Base-by-base conservation (phyloP, 192 early-diverging fungal genomes). In the Endogone sp. region DNA sequence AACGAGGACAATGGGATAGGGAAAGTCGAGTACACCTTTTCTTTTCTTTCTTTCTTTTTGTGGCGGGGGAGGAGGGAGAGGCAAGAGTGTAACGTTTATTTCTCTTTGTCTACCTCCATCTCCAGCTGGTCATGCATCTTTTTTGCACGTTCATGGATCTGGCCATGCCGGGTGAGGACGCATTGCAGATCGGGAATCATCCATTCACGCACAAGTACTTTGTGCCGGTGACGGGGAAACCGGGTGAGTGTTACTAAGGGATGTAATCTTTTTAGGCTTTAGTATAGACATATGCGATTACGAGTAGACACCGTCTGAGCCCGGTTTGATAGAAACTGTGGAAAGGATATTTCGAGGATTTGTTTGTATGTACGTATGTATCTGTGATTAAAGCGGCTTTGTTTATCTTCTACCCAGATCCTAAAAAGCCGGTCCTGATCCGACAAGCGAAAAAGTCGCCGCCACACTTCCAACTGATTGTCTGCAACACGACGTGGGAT, bases 141-240 rank as follows among this genome's bases (percentile, higher is more conserved):
- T 60, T 60, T 22, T 60, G 59, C 59, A 28, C 27, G 10, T 60
- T 60, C 59, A 23, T 60, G 24, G 59, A 60, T 22, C 22, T 60
- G 9, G 59, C 59, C 59, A 60, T 28, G 59, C 59, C 59, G 10
- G 59, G 59, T 10, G 59, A 60, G 27, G 59, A 60, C 24, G 10
- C 59, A 60, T 10, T 60, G 0, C 27, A 26, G 21, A 23, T 28
- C 22, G 22, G 27, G 10, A 28, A 10, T 21, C 27, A 23, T 10
- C 59, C 59, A 22, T 60, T 60, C 59, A 10, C 59, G 22, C 59
- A 60, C 22, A 23, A 10, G 10, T 60, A 60, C 27, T 60, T 60
- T 22, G 59, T 60, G 22, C 24, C 22, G 22, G 59, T 60, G 4
- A 28, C 22, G 22, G 59, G 59, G 27, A 60, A 60, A 60, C 24